phyloP scores from a whole-genome alignment of 2,329 filamentous ascomycete genomes.

The Pseudogymnoascus sp. region DNA sequence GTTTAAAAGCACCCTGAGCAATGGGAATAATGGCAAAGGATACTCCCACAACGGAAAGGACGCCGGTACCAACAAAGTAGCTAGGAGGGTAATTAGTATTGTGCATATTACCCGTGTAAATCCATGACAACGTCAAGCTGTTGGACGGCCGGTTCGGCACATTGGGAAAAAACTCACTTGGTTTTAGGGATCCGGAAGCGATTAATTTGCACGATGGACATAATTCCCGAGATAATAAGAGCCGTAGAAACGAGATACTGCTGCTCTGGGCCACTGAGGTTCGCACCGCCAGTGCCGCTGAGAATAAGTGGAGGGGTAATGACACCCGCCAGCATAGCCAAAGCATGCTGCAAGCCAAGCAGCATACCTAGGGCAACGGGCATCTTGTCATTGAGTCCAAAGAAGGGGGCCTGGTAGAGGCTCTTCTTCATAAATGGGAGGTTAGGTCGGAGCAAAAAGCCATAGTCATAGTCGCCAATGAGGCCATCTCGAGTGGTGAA shows the following conservation, averaged over 20 bases:
- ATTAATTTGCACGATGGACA: constrained; percentile 70
- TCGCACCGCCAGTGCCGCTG: constrained; percentile 48
- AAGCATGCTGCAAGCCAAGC: constrained; percentile 69
- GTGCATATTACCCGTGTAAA: too few species aligned
- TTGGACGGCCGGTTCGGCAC: neutral
- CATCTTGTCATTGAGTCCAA: constrained; percentile 73
- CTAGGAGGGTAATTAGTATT: constrained; percentile 37
- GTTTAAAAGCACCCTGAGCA: constrained; percentile 60
- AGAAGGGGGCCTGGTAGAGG: constrained; percentile 59
- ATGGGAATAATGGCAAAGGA: constrained; percentile 72
- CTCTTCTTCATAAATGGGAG: constrained; percentile 70
- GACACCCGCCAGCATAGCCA: constrained; percentile 68
- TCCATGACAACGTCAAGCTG: too few species aligned
- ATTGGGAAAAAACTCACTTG: neutral
- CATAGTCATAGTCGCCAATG: constrained; percentile 38
- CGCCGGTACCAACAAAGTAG: constrained; percentile 70
- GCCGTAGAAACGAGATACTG: constrained; percentile 75
- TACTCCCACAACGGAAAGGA: constrained; percentile 72
- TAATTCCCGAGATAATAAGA: constrained; percentile 68
- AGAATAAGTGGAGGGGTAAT: constrained; percentile 75
- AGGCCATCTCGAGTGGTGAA: neutral
- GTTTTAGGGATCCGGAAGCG: constrained; percentile 42
- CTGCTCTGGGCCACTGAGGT: constrained; percentile 39
- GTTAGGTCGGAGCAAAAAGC: constrained; percentile 57
- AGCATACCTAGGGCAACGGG: constrained; percentile 66